Evolutionary conservation across 768 basidiomycete species (phyloP), one percentile per base, ranked within the genome.

Genomic region (Sarcodon aspratus): DNA sequence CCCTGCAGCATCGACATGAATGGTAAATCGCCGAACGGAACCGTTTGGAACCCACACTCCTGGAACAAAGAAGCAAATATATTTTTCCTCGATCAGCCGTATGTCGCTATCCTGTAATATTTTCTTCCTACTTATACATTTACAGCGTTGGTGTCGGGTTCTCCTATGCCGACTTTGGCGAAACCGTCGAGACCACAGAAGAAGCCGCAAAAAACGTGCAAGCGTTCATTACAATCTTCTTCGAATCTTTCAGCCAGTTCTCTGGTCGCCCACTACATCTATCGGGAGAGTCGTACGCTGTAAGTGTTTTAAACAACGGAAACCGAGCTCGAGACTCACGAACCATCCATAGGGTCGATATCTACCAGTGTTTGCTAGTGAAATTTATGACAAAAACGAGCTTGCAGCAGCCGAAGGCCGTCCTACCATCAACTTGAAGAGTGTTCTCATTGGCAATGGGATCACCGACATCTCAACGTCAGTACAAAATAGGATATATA

Each of bases 221-320:
- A 45, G 80, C 85, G 0, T 90, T 90, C 63, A 69, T 89, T 47
- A 68, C 76, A 2, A 82, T 91, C 48, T 88, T 89, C 65, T 85
- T 88, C 55, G 81, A 88, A 54, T 80, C 80, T 0, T 92, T 90
- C 67, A 68, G 71, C 11, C 74, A 85, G 54, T 88, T 85, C 62
- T 60, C 76, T 44, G 83, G 82, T 3, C 65, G 86, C 18, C 67
- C 75, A 0, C 70, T 91, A 42, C 84, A 88, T 54, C 69, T 90
- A 46, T 72, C 85, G 0, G 88, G 87, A 10, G 87, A 70, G 65
- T 81, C 66, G 13, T 90, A 89, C 54, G 86, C 76, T 1, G 86
- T 85, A 52, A 50, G 78, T 64, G 18, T 17, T 36, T 43, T 31
- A 18, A 33, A 45, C 18, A 18, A n/a, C 21, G 33, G n/a, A 35